phyloP scores from a whole-genome alignment of 225 moss, liverwort and hornwort species.

The Sphagnum tenellum region DNA sequence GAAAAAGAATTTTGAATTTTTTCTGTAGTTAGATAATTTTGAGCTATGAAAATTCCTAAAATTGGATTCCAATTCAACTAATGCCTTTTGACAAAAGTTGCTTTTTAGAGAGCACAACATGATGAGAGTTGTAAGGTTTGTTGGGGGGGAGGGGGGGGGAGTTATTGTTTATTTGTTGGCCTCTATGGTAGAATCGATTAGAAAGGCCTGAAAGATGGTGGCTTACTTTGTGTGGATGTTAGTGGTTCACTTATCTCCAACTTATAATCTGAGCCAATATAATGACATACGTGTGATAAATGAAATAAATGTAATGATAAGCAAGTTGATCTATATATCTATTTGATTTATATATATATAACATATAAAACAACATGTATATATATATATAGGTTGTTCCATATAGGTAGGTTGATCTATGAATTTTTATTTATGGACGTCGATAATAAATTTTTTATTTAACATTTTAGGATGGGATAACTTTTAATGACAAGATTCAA shows the following conservation, averaged over 20 bases:
- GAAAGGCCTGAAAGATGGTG: background rate
- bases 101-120: too few species aligned
- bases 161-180: too few species aligned
- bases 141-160: too few species aligned
- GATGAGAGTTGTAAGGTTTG: too few species aligned
- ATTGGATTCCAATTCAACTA: too few species aligned
- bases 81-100: too few species aligned
- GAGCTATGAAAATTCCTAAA: too few species aligned
- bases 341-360: too few species aligned
- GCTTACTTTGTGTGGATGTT: background rate
- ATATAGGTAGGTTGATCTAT: background rate
- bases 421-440: background rate
- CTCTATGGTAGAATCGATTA: background rate
- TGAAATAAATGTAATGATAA: background rate
- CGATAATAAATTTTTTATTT: background rate
- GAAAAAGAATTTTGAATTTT: too few species aligned
- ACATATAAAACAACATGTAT: too few species aligned
- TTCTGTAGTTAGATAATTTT: too few species aligned
- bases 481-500: background rate
- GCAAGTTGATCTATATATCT: too few species aligned
- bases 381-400: background rate
- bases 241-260: background rate
- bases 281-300: background rate
- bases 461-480: background rate
- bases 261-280: slow-evolving; percentile 1